A percentile compares a stretch with the other conserved stretches of the same genome.
Conservation (phyloP, 768 basidiomycete species). For the Brasilioporus rufonigricans region DNA sequence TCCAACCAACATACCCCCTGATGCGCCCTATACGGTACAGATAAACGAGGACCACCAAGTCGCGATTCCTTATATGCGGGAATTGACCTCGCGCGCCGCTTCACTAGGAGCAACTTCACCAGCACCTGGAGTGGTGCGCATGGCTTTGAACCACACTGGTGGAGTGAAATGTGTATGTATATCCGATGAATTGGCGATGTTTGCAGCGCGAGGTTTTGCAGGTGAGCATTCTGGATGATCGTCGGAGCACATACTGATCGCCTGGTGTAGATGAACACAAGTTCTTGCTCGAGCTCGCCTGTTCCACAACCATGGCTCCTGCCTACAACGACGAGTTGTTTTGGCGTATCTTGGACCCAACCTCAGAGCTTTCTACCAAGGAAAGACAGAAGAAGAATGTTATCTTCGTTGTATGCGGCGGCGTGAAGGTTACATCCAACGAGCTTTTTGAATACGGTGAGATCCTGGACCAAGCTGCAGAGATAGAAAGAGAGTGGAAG, state of each 20-base stretch:
- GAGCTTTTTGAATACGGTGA: slow-evolving; percentile 50
- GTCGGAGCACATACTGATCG: not conserved
- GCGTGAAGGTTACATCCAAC: slow-evolving; percentile 61
- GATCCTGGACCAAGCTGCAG: slow-evolving; percentile 36
- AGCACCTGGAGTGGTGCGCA: slow-evolving; percentile 56
- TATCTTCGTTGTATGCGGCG: slow-evolving; percentile 33
- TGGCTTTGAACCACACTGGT: slow-evolving; percentile 61
- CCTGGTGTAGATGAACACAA: slow-evolving; percentile 64
- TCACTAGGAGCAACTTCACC: slow-evolving; percentile 73
- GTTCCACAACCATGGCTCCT: slow-evolving; percentile 64
- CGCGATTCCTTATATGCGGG: slow-evolving; percentile 53
- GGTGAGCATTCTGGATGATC: slow-evolving; percentile 38
- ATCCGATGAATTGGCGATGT: slow-evolving; percentile 70
- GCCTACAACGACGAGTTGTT: slow-evolving; percentile 62
- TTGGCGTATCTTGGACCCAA: slow-evolving; percentile 33
- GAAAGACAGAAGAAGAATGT: slow-evolving; percentile 20
- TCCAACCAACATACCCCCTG: slow-evolving; percentile 27
- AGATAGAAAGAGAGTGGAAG: slow-evolving; percentile 27
- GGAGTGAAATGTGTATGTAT: slow-evolving; percentile 57
- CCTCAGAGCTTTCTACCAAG: slow-evolving; percentile 21
- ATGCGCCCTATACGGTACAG: slow-evolving; percentile 40
- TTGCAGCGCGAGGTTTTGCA: slow-evolving; percentile 51
- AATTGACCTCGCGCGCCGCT: slow-evolving; percentile 61
- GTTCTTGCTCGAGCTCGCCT: slow-evolving; percentile 70
- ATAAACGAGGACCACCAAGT: slow-evolving; percentile 45